Evolutionary conservation across 164 flowering plant genomes (phyloP), one percentile per base, ranked within the genome.

Genomic region (Dillenia turbinata): DNA sequence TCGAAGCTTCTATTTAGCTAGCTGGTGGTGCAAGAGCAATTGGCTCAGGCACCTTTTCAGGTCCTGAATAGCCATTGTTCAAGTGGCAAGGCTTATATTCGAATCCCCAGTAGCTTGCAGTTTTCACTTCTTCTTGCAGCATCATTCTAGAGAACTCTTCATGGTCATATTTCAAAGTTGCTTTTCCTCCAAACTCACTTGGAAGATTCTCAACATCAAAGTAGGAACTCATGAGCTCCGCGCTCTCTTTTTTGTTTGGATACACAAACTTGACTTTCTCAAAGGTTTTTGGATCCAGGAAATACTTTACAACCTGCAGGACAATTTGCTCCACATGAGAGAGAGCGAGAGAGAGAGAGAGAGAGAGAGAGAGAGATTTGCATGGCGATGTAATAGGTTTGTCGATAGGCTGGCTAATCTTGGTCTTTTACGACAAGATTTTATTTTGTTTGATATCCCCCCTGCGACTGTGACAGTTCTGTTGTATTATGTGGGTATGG

Each of bases 171-270:
- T 75, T 68, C 26, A 81, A 58, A 9, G 82, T 68, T 15, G 85
- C 85, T 44, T 71, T 66, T 12, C 96, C 98, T 9, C 98, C 98
- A 61, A 89, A 83, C 67, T 83, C 91, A 46, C 60, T 65, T 3
- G 92, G 95, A 49, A 92, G 95, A 65, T 92, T 88, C 47, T 88
- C 93, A 16, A 78, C 60, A 52, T 92, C 89, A 46, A 92, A 88
- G 49, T 72, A 75, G 10, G 82, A 69, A 62, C 60, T 76, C 96
- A 90, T 88, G n/a, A 85, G 68, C 80, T 92, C 90, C 49, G 70
- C 74, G 45, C 95, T 89, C 8, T 69, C 80, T 56, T 81, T 75
- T 50, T 86, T 64, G 13, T 85, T 77, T 2, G 93, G 84, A 77
- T 86, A 89, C 3, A 83, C 86, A 68, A 92, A 92, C 52, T 81